Percentiles rank a stretch among this genome's conserved stretches.
These are phyloP conservation scores for Triadica sebifera DNA, from an alignment of 345 rosid genomes.

Conservation along the genomic window DNA sequence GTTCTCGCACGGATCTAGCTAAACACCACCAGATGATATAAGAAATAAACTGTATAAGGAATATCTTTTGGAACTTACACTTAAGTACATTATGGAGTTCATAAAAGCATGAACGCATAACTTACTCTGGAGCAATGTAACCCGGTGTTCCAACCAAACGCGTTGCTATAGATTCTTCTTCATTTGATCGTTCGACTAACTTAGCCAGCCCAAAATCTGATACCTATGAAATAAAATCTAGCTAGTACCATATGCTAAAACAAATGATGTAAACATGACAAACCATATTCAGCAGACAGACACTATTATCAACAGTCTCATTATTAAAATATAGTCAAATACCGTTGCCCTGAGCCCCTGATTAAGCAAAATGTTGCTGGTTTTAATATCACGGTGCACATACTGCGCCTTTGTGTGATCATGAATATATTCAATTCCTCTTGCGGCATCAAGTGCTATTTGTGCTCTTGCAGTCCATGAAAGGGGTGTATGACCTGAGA, in stretches of 20 bases:
- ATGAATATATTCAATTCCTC: constrained; percentile 43
- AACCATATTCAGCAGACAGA: neutral
- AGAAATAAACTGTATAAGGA: too few species aligned
- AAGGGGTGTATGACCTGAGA: constrained; percentile 33
- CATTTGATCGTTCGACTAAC: constrained; percentile 34
- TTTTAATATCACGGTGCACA: constrained; percentile 40
- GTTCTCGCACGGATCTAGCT: constrained; percentile 32
- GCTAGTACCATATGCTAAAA: neutral
- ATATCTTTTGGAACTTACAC: too few species aligned
- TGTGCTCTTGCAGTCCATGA: constrained; percentile 36
- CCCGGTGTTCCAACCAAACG: constrained; percentile 41
- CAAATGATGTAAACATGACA: neutral
- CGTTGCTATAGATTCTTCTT: constrained; percentile 28
- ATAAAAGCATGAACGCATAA: neutral
- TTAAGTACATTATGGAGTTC: too few species aligned
- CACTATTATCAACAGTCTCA: neutral
- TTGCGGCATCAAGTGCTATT: constrained; percentile 39
- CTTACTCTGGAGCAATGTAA: constrained; percentile 42
- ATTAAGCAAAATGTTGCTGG: constrained; percentile 42
- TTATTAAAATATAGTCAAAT: neutral
- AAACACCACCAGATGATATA: neutral
- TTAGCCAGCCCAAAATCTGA: constrained; percentile 43
- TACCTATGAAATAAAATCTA: constrained; percentile 17
- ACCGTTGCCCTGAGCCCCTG: constrained; percentile 37
- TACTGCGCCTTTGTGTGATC: constrained; percentile 35